Conservation (phyloP, 2,329 filamentous ascomycete species). For the Ceratocystis ficicola region DNA sequence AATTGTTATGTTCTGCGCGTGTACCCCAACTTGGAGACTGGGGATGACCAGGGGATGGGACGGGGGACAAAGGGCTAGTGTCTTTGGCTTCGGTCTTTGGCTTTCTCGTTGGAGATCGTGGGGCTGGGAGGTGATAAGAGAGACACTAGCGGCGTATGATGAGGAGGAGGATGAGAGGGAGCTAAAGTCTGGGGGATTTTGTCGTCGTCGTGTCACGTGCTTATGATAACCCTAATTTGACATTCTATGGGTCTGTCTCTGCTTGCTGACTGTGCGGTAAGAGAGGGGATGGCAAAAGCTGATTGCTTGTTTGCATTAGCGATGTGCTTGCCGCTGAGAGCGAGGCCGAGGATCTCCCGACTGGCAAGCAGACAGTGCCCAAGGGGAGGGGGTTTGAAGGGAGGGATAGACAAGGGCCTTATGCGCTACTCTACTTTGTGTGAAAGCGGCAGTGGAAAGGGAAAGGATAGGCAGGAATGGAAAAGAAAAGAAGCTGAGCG, state of each 20-base stretch:
- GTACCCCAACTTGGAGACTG: background rate
- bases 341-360: too few species aligned
- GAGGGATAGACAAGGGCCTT: background rate
- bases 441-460: background rate
- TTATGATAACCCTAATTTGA: rapidly evolving
- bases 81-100: too few species aligned
- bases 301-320: too few species aligned
- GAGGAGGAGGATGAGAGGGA: background rate
- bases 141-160: background rate
- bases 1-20: background rate
- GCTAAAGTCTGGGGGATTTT: constrained; percentile 1
- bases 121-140: background rate
- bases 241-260: too few species aligned
- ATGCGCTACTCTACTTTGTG: background rate
- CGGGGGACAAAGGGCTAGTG: too few species aligned
- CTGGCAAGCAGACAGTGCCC: background rate
- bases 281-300: too few species aligned
- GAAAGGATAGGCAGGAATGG: background rate
- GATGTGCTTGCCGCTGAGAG: too few species aligned
- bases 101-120: background rate
- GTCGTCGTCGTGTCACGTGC: too few species aligned
- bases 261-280: too few species aligned
- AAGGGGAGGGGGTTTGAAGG: background rate
- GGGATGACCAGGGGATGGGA: too few species aligned
- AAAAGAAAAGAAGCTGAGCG: background rate